These are phyloP conservation scores for Apiospora rasikravindrae DNA, from an alignment of 2,329 filamentous ascomycete species.

Conservation along the genomic window DNA sequence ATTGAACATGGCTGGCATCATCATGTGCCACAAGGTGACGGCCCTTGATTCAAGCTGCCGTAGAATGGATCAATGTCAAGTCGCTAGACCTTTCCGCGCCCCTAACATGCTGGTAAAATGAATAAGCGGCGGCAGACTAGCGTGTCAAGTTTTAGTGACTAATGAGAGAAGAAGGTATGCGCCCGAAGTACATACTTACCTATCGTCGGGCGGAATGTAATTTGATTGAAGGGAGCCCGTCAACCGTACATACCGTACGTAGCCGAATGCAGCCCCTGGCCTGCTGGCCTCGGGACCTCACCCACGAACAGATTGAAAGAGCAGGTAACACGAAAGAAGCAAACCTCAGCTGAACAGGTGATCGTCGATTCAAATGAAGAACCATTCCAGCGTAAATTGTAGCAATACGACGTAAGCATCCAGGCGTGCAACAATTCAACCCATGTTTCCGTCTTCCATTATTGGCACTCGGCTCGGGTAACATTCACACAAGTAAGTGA, in stretches of 20 bases:
- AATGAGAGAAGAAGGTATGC: not conserved
- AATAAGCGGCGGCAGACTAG: constrained; percentile 1
- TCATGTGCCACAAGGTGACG: not conserved
- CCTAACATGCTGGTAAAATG: not conserved
- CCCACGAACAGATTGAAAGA: not conserved
- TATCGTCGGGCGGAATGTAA: not conserved
- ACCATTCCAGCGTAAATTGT: not conserved
- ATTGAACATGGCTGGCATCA: not conserved
- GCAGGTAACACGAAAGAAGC: not conserved
- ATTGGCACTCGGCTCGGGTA: not conserved
- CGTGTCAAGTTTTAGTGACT: not conserved
- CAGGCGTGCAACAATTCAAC: not conserved
- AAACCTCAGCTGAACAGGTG: not conserved
- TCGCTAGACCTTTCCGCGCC: constrained; percentile 1
- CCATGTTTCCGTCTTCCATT: not conserved
- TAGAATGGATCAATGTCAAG: not conserved
- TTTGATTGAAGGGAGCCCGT: not conserved
- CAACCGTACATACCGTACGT: not conserved
- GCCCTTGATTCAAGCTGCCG: not conserved
- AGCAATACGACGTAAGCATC: not conserved
- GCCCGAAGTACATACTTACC: not conserved
- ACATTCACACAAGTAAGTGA: not conserved
- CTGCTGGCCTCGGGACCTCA: not conserved
- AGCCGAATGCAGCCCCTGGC: not conserved
- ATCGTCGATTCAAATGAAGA: not conserved